These are phyloP conservation scores for Phytophthora lateralis DNA, from an alignment of 352 stramenopile genomes.

Conservation along the genomic window DNA sequence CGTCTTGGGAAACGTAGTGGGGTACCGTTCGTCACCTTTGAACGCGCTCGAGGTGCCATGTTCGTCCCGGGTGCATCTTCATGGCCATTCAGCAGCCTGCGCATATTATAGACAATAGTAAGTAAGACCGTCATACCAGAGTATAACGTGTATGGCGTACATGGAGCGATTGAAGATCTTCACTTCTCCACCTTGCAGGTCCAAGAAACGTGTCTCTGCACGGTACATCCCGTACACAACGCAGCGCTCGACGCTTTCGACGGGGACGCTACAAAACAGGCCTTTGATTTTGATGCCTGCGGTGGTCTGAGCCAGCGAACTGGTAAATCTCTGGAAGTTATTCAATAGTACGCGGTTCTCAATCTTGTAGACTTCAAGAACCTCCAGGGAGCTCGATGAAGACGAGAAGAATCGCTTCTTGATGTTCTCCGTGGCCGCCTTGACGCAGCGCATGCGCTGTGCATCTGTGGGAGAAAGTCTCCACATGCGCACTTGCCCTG, in stretches of 20 bases:
- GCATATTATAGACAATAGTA: neutral
- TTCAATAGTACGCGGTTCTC: constrained; percentile 69
- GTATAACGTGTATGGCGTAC: constrained; percentile 19
- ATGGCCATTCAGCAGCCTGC: constrained; percentile 17
- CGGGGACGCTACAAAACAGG: constrained; percentile 69
- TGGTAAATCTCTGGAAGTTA: constrained; percentile 58
- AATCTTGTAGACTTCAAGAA: constrained; percentile 83
- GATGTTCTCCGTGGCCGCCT: constrained; percentile 74
- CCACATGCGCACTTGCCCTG: constrained; percentile 54
- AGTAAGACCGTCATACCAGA: neutral
- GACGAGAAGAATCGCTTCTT: constrained; percentile 55
- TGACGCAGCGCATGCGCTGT: constrained; percentile 64
- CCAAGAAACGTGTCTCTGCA: constrained; percentile 17
- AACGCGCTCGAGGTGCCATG: constrained; percentile 22
- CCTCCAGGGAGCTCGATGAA: constrained; percentile 38
- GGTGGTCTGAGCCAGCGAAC: constrained; percentile 9
- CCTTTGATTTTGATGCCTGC: constrained; percentile 70
- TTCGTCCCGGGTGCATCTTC: constrained; percentile 34
- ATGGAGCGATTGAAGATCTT: constrained; percentile 46
- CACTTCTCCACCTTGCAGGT: constrained; percentile 11
- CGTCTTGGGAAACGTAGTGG: constrained; percentile 53
- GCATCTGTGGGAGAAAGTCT: constrained; percentile 48
- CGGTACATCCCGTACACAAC: constrained; percentile 68
- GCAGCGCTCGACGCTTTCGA: constrained; percentile 57
- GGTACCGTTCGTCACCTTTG: constrained; percentile 16